Percentiles rank a stretch among this genome's conserved stretches.
Evolutionary conservation across 2,329 filamentous ascomycete species (phyloP).

Genomic region (Trichoderma pleuroti): DNA sequence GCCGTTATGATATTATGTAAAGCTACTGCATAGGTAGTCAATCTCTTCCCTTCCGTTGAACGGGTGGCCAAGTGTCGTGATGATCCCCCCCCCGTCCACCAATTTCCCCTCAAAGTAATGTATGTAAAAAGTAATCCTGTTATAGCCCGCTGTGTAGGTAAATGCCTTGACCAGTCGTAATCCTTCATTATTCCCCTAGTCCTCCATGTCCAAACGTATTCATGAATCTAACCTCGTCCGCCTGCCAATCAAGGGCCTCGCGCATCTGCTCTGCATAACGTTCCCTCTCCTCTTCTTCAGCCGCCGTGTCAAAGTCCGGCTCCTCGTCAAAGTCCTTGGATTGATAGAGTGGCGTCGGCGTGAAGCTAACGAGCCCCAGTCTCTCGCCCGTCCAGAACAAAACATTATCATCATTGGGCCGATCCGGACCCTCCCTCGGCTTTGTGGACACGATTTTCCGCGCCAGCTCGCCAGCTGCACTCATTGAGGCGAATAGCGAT

Average conservation of each 20-base stretch:
- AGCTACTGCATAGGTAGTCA: background rate
- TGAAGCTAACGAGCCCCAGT: constrained; percentile 68
- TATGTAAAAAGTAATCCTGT: background rate
- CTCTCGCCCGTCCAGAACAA: constrained; percentile 86
- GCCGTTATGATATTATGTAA: constrained; percentile 4
- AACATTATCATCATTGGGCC: constrained; percentile 61
- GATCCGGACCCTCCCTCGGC: constrained; percentile 32
- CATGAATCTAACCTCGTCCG: constrained; percentile 74
- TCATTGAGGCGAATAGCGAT: constrained; percentile 51
- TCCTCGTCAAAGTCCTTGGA: constrained; percentile 48
- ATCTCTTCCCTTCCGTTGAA: background rate
- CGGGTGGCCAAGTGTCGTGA: constrained; percentile 1
- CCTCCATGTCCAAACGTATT: constrained; percentile 50
- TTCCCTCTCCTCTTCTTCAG: constrained; percentile 52
- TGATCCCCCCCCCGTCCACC: background rate
- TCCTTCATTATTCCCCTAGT: background rate
- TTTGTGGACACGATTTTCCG: constrained; percentile 71
- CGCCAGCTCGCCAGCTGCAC: constrained; percentile 66
- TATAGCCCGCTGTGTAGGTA: background rate
- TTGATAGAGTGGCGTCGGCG: constrained; percentile 46
- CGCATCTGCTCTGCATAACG: constrained; percentile 70
- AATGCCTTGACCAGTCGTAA: background rate
- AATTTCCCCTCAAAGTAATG: background rate
- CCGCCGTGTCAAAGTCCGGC: constrained; percentile 43
- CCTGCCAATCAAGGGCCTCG: constrained; percentile 69